Evolutionary conservation across 225 moss, liverwort and hornwort species (phyloP).

Genomic region (Pseudoscleropodium purum): DNA sequence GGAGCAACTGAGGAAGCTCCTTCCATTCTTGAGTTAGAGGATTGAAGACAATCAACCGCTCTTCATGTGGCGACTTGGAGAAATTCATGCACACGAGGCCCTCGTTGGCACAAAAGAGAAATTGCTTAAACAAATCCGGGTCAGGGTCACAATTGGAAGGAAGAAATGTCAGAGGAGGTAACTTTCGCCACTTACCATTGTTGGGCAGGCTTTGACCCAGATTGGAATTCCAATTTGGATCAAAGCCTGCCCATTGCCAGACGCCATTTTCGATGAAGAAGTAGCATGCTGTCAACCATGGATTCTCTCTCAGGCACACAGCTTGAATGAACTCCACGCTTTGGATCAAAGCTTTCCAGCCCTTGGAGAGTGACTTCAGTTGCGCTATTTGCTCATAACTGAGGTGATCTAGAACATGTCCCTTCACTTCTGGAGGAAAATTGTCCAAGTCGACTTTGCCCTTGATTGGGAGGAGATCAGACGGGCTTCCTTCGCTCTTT

Average conservation of each 20-base stretch:
- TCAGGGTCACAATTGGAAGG: background rate
- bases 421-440: background rate
- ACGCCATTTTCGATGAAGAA: background rate
- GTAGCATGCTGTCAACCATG: background rate
- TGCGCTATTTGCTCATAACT: background rate
- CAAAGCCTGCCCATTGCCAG: background rate
- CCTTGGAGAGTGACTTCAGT: background rate
- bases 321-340: background rate
- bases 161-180: background rate
- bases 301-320: background rate
- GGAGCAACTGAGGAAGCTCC: background rate
- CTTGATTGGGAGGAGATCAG: background rate
- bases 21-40: background rate
- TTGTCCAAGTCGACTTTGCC: background rate
- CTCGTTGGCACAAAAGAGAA: background rate
- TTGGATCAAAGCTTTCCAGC: background rate
- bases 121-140: constrained; percentile 6
- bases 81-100: constrained; percentile 7
- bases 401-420: background rate
- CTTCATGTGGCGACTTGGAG: background rate
- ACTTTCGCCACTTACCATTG: background rate
- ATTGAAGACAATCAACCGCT: background rate
- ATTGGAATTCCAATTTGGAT: background rate
- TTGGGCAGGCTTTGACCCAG: background rate
- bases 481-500: background rate